A percentile compares a stretch with the other conserved stretches of the same genome.
These are phyloP conservation scores for Pseudozyma flocculosa DNA, from an alignment of 1,284 basidiomycete genomes.

Conservation along the genomic window DNA sequence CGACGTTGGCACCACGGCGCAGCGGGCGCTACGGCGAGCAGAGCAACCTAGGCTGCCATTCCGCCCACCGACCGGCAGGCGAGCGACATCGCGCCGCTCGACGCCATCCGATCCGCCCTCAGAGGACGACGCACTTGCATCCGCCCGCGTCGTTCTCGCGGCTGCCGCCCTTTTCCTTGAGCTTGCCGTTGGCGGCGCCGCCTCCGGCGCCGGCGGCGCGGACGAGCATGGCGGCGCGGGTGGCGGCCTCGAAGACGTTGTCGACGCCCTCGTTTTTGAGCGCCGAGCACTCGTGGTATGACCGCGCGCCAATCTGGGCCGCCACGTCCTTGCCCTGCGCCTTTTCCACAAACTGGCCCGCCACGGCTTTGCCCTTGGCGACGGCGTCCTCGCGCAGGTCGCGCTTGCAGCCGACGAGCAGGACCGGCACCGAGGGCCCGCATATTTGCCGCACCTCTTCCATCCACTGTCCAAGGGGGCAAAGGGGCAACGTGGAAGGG, in stretches of 20 bases:
- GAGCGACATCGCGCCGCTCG: no score
- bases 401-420: conserved; percentile 82
- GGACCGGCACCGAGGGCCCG: conserved; percentile 70
- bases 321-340: conserved; percentile 57
- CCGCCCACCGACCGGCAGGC: no score
- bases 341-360: conserved; percentile 58
- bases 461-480: conserved; percentile 76
- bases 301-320: conserved; percentile 64
- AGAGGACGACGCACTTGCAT: conserved; percentile 38
- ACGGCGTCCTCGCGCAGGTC: conserved; percentile 68
- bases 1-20: no score
- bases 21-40: no score
- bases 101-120: no score
- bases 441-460: conserved; percentile 53
- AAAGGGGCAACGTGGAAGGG: no score
- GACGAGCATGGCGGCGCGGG: conserved; percentile 47
- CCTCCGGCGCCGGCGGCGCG: conserved; percentile 15
- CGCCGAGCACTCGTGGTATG: conserved; percentile 49
- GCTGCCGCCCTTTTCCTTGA: conserved; percentile 7
- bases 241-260: conserved; percentile 51
- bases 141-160: conserved; percentile 34
- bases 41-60: no score
- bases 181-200: not conserved
- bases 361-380: conserved; percentile 53
- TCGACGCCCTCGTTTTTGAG: conserved; percentile 53